phyloP scores from a whole-genome alignment of 768 basidiomycete genomes.

The Phanerochaete sordida region DNA sequence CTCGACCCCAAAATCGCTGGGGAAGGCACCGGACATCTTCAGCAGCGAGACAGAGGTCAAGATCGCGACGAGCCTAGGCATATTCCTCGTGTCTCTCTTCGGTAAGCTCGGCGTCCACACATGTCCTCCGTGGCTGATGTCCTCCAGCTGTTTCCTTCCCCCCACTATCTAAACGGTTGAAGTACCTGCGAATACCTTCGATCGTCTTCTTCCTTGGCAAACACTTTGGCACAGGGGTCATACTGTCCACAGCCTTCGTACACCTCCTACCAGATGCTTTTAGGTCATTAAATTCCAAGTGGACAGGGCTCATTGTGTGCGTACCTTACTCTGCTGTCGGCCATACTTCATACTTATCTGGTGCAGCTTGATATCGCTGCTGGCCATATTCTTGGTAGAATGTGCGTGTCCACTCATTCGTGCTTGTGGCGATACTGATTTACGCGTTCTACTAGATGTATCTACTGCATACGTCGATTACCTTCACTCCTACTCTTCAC shows the following conservation, averaged over 20 bases:
- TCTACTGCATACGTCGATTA: conserved; percentile 75
- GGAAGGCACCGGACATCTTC: background rate
- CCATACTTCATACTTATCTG: background rate
- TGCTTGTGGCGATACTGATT: background rate
- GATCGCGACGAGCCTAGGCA: conserved; percentile 41
- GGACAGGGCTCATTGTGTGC: conserved; percentile 74
- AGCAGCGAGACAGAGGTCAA: background rate
- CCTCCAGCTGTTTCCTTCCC: conserved; percentile 69
- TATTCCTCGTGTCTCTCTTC: conserved; percentile 60
- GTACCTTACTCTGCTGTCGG: conserved; percentile 20
- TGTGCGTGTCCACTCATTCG: conserved; percentile 41
- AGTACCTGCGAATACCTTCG: conserved; percentile 57
- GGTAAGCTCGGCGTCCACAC: conserved; percentile 39
- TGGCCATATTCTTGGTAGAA: conserved; percentile 77
- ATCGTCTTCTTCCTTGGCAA: conserved; percentile 82
- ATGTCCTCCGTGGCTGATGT: too few relatives aligned
- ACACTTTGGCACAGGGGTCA: conserved; percentile 85
- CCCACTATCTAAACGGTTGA: conserved; percentile 50
- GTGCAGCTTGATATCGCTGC: conserved; percentile 55
- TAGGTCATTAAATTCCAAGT: conserved; percentile 40
- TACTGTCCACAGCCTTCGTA: conserved; percentile 78
- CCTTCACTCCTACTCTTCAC: conserved; percentile 59
- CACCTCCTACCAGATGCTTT: conserved; percentile 80
- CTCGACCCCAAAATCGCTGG: background rate
- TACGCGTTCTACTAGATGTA: conserved; percentile 42